Base-by-base conservation (phyloP, 495 filamentous ascomycete species). In the Lophium mytilinum region DNA sequence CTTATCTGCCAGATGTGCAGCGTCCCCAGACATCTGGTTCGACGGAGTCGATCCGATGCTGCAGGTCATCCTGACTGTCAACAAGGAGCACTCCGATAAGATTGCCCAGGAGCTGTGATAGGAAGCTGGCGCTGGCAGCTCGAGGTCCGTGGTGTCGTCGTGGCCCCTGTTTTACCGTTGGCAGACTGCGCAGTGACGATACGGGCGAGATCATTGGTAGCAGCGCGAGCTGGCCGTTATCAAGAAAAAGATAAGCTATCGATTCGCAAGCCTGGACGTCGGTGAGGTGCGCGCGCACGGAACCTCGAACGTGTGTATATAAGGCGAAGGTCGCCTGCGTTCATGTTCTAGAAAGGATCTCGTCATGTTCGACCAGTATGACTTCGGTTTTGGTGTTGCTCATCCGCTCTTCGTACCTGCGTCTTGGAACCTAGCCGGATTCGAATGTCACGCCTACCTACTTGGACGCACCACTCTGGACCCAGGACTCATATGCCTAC, bases 161-260 rank as follows among this genome's bases (percentile, higher is more conserved):
- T 53, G 33, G 50, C 53, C 50, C 56, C 57, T 64, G 57, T 64
- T 41, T 43, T 45, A 50, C 56, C 33, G 36, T 55, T 47, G 39
- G 47, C 57, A 45, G 41, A 10, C 48, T 61, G 58, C 53, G 43
- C 24, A 6, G 24, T 30, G 24, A 30, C 24, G 24, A 30, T 30
- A n/a, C 37, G 30, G 19, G 17, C 10, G 51, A 21, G 24, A 21
- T 52, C 47, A 63, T 63, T 63, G 61, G 61, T 53, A 59, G 51
- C 3, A 63, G 35, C 21, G 9, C 49, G 21, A 17, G 46, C 40
- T 39, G 56, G 52, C 30, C 56, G 61, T 63, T 63, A 63, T 63
- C 61, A 62, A 46, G 49, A 50, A 52, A 55, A 59, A 54, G 61
- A 63, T 63, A 63, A 63, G 61, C 61, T 63, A 55, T 49, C 47